phyloP scores from a whole-genome alignment of 108 stramenopile species.

The Skeletonema grethae region DNA sequence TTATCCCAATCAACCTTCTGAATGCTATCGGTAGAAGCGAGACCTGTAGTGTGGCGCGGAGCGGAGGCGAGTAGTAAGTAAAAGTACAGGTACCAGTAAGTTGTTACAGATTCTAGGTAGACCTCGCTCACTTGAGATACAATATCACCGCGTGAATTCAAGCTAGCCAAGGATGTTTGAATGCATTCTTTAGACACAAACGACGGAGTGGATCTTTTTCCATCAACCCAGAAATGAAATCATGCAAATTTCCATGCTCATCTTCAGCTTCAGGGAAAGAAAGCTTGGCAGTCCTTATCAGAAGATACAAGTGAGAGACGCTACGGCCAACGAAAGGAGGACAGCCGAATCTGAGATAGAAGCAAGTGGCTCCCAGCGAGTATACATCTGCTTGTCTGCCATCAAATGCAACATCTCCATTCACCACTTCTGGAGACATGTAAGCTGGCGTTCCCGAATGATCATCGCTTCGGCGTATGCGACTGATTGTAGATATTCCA shows the following conservation, averaged over 20 bases:
- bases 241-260: constrained; percentile 4
- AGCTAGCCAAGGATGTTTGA: constrained; percentile 23
- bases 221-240: constrained; percentile 46
- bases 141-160: too few species aligned
- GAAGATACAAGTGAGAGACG: constrained; percentile 53
- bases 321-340: constrained; percentile 75
- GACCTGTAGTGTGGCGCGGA: too few species aligned
- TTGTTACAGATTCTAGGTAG: too few species aligned
- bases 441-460: constrained; percentile 72
- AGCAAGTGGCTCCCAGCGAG: constrained; percentile 72
- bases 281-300: constrained; percentile 55
- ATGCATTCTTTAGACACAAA: constrained; percentile 6
- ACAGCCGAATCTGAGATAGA: constrained; percentile 65
- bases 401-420: constrained; percentile 9
- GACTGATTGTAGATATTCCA: constrained; percentile 19
- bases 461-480: constrained; percentile 53
- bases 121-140: too few species aligned
- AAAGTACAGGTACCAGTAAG: too few species aligned
- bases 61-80: too few species aligned
- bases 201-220: constrained; percentile 42
- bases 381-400: constrained; percentile 75
- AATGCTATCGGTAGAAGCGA: too few species aligned
- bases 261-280: constrained; percentile 37
- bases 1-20: too few species aligned
- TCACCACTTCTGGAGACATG: constrained; percentile 64